Conservation (phyloP, 768 basidiomycete genomes). For the Lentinula edodes region DNA sequence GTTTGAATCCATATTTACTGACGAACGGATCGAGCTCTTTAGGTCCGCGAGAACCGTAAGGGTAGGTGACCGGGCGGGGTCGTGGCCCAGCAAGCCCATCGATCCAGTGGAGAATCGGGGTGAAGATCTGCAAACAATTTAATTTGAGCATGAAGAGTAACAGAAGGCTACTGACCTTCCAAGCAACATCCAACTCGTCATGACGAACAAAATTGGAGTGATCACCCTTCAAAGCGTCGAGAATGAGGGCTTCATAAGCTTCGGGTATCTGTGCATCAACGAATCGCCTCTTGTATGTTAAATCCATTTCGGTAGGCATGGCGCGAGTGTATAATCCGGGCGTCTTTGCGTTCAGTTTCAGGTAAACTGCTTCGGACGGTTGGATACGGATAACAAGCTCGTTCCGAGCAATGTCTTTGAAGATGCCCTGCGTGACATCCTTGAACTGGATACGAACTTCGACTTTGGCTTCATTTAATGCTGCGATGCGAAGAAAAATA, state of each 20-base stretch:
- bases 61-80: conserved; percentile 75
- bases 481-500: conserved; percentile 32
- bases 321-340: conserved; percentile 89
- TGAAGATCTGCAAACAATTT: conserved; percentile 64
- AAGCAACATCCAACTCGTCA: conserved; percentile 95
- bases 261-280: conserved; percentile 89
- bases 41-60: conserved; percentile 96
- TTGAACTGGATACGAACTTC: conserved; percentile 98
- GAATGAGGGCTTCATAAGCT: conserved; percentile 92
- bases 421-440: conserved; percentile 95
- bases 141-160: background rate
- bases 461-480: conserved; percentile 97
- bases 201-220: conserved; percentile 99
- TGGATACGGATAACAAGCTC: conserved; percentile 98
- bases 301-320: conserved; percentile 95
- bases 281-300: conserved; percentile 97
- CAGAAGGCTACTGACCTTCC: conserved; percentile 64
- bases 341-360: conserved; percentile 94
- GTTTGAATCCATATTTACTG: conserved; percentile 69
- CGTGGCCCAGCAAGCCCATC: conserved; percentile 64
- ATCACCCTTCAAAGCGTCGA: conserved; percentile 96
- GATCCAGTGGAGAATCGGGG: conserved; percentile 94
- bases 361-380: conserved; percentile 92
- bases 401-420: conserved; percentile 93
- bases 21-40: conserved; percentile 76